Percentiles rank a stretch among this genome's conserved stretches.
Evolutionary conservation across 495 filamentous ascomycete genomes (phyloP).

Genomic region (Aspergillus ostianus): DNA sequence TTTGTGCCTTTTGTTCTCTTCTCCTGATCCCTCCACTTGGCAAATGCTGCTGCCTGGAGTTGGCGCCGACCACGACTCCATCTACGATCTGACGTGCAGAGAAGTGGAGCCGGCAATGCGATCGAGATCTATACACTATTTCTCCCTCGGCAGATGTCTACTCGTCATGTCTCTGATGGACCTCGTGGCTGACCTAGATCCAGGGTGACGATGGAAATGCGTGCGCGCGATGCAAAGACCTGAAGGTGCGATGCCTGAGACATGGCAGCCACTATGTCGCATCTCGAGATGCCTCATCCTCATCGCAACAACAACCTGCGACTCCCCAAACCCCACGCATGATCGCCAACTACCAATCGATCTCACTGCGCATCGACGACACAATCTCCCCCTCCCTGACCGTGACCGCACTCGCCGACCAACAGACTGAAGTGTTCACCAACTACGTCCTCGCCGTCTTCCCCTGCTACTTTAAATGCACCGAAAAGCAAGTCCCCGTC

Average conservation of each 20-base stretch:
- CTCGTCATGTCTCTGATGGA: no score
- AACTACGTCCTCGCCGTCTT: conserved; percentile 27
- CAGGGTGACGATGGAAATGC: conserved; percentile 33
- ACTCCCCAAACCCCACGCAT: not conserved
- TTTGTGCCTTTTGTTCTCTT: not conserved
- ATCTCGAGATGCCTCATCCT: conserved; percentile 9
- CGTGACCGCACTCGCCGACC: conserved; percentile 22
- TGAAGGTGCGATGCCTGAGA: not conserved
- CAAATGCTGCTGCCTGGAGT: not conserved
- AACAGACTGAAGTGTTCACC: conserved; percentile 29
- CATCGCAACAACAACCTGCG: not conserved
- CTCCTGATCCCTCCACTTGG: not conserved
- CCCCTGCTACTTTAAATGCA: conserved; percentile 30
- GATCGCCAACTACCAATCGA: conserved; percentile 9
- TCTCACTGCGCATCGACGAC: conserved; percentile 22
- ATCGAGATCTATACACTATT: not conserved
- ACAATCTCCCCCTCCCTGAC: conserved; percentile 25
- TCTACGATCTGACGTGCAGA: not conserved
- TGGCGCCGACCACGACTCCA: no score
- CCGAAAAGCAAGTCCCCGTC: conserved; percentile 25
- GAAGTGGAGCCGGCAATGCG: not conserved
- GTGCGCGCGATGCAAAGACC: conserved; percentile 31
- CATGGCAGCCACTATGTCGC: conserved; percentile 18
- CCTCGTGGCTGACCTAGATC: conserved; percentile 1
- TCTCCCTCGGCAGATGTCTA: not conserved